phyloP scores from a whole-genome alignment of 371 early-diverging fungal species.

The Zopfochytrium polystomum region DNA sequence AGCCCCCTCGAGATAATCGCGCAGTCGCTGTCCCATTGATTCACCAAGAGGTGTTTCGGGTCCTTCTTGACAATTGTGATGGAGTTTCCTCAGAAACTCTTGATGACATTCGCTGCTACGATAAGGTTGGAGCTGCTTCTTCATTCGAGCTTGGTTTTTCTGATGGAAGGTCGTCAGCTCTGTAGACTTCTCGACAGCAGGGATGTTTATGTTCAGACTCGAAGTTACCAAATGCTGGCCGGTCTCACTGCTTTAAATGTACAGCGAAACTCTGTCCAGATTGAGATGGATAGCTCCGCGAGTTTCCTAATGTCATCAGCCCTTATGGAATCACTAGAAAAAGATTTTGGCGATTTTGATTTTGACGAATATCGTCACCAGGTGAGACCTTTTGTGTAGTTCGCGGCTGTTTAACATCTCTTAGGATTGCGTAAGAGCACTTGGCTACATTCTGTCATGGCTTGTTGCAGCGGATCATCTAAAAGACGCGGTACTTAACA shows the following conservation, averaged over 20 bases:
- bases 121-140: neutral
- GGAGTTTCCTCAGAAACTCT: neutral
- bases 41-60: no score
- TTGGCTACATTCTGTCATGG: conserved; percentile 70
- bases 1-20: no score
- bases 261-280: neutral
- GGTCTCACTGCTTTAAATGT: neutral
- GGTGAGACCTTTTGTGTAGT: neutral
- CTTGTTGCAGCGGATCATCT: conserved; percentile 73
- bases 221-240: neutral
- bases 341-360: neutral
- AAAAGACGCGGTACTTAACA: conserved; percentile 67
- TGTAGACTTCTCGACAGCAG: neutral
- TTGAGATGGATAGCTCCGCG: conserved; percentile 1
- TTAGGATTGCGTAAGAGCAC: conserved; percentile 5
- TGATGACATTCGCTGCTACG: neutral
- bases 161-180: neutral
- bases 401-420: no score
- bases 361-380: neutral
- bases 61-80: neutral
- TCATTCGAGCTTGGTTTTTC: neutral
- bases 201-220: neutral
- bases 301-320: neutral
- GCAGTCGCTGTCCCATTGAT: no score
- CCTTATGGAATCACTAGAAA: neutral